Base-by-base conservation (phyloP, 2,329 filamentous ascomycete genomes). In the Teratosphaeria epicoccoides region DNA sequence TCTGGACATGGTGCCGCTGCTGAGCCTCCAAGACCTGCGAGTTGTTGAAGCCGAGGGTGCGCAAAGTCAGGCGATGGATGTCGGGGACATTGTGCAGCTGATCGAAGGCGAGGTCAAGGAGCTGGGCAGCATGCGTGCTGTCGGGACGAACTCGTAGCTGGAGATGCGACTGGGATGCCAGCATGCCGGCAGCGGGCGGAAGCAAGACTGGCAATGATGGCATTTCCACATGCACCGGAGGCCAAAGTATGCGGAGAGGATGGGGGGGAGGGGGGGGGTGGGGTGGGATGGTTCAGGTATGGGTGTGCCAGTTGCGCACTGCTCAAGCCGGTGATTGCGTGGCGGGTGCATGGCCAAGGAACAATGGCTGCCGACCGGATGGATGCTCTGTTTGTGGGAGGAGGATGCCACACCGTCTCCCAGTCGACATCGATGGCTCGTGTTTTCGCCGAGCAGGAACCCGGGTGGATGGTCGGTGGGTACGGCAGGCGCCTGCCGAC, bases 1-100 rank as follows among this genome's bases (percentile, higher is more conserved):
- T 54, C 47, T 68, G 67, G n/a, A 73, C 57, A 22, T 57, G 56
- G 20, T 63, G 59, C 17, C 53, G 49, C 28, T 59, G 50, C n/a
- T 53, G 26, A 17, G 47, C 25, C 14, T 53, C 53, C 7, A 60
- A 28, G 22, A 59, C 49, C 23, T 43, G 51, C 4, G 55, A 52
- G 23, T 53, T 49, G 40, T 58, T 53, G 52, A 58, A 48, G 17
- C 48, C 51, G 33, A 3, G 14, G 20, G 14, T 40, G 7, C 28
- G 46, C 49, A 45, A 56, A 20, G 26, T 47, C 53, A 26, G 45
- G 11, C 33, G 17, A 20, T 40, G 33, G n/a, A 40, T 7, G 14
- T 7, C n/a, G 33, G 33, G 17, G 33, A 20, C n/a, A 20, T 40
- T 40, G 6, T 40, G 6, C n/a, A 40, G n/a, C 33, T 40, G 33